phyloP scores from a whole-genome alignment of 495 filamentous ascomycete species.

The Hypoxylon crocopeplum region DNA sequence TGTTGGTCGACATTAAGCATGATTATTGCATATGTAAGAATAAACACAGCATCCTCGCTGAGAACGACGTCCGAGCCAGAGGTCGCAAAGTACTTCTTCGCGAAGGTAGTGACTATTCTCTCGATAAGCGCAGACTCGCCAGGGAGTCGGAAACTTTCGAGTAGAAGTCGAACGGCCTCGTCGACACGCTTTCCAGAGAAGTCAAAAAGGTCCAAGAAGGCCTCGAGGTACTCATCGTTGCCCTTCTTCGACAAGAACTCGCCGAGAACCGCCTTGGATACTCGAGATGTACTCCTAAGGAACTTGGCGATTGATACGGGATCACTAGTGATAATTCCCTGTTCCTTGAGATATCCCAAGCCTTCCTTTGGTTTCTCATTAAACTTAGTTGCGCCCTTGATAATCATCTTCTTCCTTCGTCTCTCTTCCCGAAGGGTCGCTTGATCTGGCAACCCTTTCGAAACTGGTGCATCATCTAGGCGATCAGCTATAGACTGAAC shows the following conservation, averaged over 20 bases:
- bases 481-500: slow-evolving; percentile 90
- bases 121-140: slow-evolving; percentile 94
- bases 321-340: slow-evolving; percentile 83
- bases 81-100: slow-evolving; percentile 83
- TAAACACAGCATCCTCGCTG: slow-evolving; percentile 86
- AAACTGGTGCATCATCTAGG: slow-evolving; percentile 70
- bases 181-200: slow-evolving; percentile 87
- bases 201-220: slow-evolving; percentile 84
- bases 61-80: slow-evolving; percentile 76
- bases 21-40: slow-evolving; percentile 95
- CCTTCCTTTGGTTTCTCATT: slow-evolving; percentile 93
- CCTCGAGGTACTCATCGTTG: slow-evolving; percentile 80
- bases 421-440: slow-evolving; percentile 70
- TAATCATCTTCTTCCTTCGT: slow-evolving; percentile 82
- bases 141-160: slow-evolving; percentile 92
- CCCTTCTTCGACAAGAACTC: slow-evolving; percentile 91
- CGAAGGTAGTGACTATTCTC: slow-evolving; percentile 85
- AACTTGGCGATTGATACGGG: slow-evolving; percentile 79
- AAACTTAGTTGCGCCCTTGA: slow-evolving; percentile 88
- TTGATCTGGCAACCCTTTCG: slow-evolving; percentile 72
- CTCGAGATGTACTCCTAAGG: slow-evolving; percentile 79
- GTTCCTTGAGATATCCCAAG: slow-evolving; percentile 80
- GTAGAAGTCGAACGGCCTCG: slow-evolving; percentile 83
- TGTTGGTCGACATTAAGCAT: slow-evolving; percentile 95
- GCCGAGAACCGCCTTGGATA: slow-evolving; percentile 90